Conservation (phyloP, 1,284 basidiomycete species). For the Phenoliferia sp. region DNA sequence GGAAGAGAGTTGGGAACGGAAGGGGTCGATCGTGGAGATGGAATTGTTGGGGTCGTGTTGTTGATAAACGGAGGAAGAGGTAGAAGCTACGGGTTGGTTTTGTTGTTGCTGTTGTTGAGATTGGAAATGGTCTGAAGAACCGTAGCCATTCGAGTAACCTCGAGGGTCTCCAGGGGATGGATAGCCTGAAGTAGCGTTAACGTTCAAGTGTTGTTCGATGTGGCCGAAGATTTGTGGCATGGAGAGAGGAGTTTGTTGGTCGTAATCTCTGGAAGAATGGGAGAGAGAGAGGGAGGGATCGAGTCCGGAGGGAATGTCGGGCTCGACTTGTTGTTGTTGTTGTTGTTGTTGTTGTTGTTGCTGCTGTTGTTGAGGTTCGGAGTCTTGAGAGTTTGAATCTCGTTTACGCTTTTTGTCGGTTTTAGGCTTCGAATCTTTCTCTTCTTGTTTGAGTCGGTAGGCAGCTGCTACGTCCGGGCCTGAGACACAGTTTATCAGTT, state of each 20-base stretch:
- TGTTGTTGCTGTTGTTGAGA: not conserved
- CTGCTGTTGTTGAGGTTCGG: not conserved
- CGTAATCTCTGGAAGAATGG: not conserved
- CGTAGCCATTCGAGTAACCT: not conserved
- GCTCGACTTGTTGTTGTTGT: not conserved
- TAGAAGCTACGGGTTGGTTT: not conserved
- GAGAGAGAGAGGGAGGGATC: not conserved
- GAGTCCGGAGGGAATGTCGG: not conserved
- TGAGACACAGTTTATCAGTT: not conserved
- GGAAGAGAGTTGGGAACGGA: not conserved
- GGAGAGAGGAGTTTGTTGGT: not conserved
- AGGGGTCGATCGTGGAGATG: not conserved
- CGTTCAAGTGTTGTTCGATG: not conserved
- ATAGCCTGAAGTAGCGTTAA: not conserved
- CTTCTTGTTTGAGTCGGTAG: not conserved
- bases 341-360: not conserved
- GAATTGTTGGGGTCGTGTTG: not conserved
- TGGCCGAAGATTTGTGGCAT: not conserved
- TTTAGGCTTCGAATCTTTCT: not conserved
- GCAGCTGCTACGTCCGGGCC: not conserved
- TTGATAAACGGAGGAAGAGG: not conserved
- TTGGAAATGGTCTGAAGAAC: not conserved
- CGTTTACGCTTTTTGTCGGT: not conserved
- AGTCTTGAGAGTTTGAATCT: not conserved
- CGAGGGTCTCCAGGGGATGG: not conserved